Conservation (phyloP, 345 rosid species). For the Euclidium syriacum region DNA sequence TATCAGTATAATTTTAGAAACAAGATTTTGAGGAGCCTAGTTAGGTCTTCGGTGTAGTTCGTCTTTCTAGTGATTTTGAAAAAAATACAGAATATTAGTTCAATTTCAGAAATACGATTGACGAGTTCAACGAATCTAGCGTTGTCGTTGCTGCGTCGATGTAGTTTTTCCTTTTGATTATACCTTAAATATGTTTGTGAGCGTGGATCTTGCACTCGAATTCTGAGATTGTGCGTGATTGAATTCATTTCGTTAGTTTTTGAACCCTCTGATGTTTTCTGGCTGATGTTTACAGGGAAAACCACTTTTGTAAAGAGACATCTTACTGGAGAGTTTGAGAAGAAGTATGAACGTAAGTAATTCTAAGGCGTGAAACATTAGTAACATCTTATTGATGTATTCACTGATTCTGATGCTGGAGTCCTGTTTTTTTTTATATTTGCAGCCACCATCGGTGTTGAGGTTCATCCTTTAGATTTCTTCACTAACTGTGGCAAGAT, state of each 20-base stretch:
- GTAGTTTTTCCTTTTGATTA: too few relatives aligned
- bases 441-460: conserved; percentile 95
- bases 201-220: neutral
- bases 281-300: conserved; percentile 43
- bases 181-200: too few relatives aligned
- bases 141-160: neutral
- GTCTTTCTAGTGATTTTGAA: too few relatives aligned
- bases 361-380: neutral
- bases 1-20: too few relatives aligned
- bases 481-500: conserved; percentile 90
- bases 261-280: neutral
- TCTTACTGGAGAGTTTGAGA: conserved; percentile 75
- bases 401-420: neutral
- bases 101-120: neutral
- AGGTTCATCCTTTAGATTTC: conserved; percentile 96
- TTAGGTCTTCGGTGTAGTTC: too few relatives aligned
- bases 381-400: neutral
- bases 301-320: conserved; percentile 73
- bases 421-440: neutral
- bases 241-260: neutral
- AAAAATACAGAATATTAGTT: neutral
- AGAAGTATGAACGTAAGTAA: conserved; percentile 67
- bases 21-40: too few relatives aligned
- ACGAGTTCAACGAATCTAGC: neutral
- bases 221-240: neutral